Percentiles rank a stretch among this genome's conserved stretches.
Conservation (phyloP, 129 eudicot genomes). For the Ambrosia trifida region DNA sequence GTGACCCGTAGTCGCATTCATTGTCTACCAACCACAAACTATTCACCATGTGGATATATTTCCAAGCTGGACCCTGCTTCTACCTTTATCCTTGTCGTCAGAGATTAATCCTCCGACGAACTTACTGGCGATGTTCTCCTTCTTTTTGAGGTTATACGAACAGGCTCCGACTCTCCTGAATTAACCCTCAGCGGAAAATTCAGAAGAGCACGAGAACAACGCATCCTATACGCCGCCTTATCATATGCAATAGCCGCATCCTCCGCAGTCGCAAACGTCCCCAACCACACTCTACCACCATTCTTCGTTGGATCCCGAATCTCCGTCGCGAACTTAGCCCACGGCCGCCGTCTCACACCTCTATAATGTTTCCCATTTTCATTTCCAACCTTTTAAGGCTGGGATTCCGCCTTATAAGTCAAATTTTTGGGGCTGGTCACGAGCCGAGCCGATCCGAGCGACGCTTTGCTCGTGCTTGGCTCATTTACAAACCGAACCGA, state of each 20-base stretch:
- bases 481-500: too few relatives aligned
- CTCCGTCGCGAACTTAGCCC: constrained; percentile 91
- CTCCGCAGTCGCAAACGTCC: constrained; percentile 81
- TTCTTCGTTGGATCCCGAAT: constrained; percentile 79
- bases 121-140: constrained; percentile 31
- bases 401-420: constrained; percentile 9
- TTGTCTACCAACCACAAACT: neutral
- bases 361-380: constrained; percentile 57
- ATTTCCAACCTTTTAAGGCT: neutral
- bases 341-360: constrained; percentile 74
- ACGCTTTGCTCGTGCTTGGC: too few relatives aligned
- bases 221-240: constrained; percentile 70
- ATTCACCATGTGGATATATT: neutral
- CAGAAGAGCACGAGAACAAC: constrained; percentile 76
- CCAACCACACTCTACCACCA: constrained; percentile 83
- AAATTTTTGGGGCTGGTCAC: too few relatives aligned
- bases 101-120: constrained; percentile 37
- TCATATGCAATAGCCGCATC: constrained; percentile 87
- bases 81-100: constrained; percentile 41
- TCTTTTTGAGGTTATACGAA: constrained; percentile 52
- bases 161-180: constrained; percentile 77
- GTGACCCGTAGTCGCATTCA: neutral
- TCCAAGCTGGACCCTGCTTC: constrained; percentile 14
- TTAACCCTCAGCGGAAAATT: constrained; percentile 75
- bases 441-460: too few relatives aligned